Evolutionary conservation across 768 basidiomycete genomes (phyloP), one percentile per base, ranked within the genome.

Genomic region (Termitomyces sp.): DNA sequence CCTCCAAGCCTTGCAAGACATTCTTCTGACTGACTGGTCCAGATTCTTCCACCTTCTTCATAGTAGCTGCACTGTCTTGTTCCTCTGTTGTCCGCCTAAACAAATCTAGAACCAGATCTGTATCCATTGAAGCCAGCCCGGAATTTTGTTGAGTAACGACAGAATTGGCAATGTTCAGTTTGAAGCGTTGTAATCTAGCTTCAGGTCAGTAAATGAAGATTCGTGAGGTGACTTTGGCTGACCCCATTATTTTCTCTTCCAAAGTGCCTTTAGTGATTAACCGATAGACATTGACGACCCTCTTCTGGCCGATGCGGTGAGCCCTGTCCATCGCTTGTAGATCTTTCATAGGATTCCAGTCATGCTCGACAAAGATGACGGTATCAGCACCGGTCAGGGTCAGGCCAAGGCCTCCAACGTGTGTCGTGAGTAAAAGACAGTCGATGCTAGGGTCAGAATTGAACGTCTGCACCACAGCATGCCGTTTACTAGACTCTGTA

Each of bases 171-270:
- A 99, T 96, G 65, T 98, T 98, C 65, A 98, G 81, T 72, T 99
- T 99, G 83, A 99, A 99, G 50, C 95, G 91, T 81, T 99, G 97
- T 61, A 99, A 72, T 36, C 96, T 98, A 20, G 55, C 20, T 32
- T 42, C 42, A 64, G 32, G 60, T 62, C n/a, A 34, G 61, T 51
- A 10, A 44, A 34, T 20, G 22, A 46, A 33, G 49, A 42, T 20
- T 27, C 18, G 37, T 24, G 63, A 51, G 12, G 55, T 8, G 7
- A 39, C 24, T 39, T 27, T n/a, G 42, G 75, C 87, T 62, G 71
- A 97, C 94, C 97, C 97, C 97, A 99, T 99, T 63, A 99, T 99
- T 74, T 98, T 98, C 72, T 98, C 97, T 72, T 99, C 97, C 39
- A 99, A 71, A 0, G 97, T 99, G 13, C 95, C 97, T 68, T 95